These are phyloP conservation scores for Pichia thaimueangensis DNA, from an alignment of 805 yeast species.

Conservation along the genomic window DNA sequence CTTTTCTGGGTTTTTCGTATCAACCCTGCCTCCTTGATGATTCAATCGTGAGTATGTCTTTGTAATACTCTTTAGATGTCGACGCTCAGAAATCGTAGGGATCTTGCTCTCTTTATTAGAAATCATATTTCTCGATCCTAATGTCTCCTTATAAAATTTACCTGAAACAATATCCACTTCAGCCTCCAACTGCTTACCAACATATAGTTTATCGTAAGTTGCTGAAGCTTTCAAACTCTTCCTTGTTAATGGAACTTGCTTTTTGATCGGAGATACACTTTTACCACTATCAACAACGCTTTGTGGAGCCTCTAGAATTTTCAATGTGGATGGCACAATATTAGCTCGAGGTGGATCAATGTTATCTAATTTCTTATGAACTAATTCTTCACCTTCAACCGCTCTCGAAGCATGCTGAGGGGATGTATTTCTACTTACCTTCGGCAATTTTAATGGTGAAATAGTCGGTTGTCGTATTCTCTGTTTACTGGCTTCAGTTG, in stretches of 20 bases:
- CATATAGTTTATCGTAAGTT: neutral
- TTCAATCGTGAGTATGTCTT: neutral
- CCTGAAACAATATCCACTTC: neutral
- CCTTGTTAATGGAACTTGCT: constrained; percentile 23
- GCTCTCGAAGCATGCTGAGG: neutral
- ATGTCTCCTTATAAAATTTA: neutral
- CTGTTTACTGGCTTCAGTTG: constrained; percentile 23
- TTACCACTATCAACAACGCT: neutral
- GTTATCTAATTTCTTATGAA: neutral
- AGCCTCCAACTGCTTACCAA: neutral
- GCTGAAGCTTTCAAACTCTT: constrained; percentile 19
- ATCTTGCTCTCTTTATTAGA: neutral
- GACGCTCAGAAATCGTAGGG: constrained; percentile 1
- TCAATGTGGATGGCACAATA: neutral
- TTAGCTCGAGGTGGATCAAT: neutral
- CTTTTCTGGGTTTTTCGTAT: neutral
- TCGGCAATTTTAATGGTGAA: constrained; percentile 2
- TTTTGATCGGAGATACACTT: neutral
- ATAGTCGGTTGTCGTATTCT: neutral
- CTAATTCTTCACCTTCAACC: neutral
- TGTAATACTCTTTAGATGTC: neutral
- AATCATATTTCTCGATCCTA: neutral
- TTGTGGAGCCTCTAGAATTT: neutral
- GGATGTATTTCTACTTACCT: neutral
- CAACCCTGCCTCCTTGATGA: neutral